Percentiles rank a stretch among this genome's conserved stretches.
These are phyloP conservation scores for Zymoseptoria passerinii DNA, from an alignment of 2,329 filamentous ascomycete genomes.

Conservation along the genomic window DNA sequence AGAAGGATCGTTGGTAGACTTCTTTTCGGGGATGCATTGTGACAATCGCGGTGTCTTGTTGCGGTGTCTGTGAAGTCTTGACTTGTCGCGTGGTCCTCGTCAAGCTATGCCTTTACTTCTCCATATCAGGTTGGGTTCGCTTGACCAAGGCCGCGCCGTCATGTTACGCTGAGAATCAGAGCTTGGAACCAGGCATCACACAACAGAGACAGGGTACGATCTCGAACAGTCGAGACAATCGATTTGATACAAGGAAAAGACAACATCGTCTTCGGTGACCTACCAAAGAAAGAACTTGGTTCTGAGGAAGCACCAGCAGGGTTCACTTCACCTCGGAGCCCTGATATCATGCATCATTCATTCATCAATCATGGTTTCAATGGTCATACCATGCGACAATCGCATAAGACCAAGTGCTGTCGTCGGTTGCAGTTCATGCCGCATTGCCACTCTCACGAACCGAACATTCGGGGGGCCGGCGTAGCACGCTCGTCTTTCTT, in stretches of 20 bases:
- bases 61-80: not conserved
- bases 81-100: not conserved
- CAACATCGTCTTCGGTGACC: not conserved
- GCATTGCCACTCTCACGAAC: constrained; percentile 5
- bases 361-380: not conserved
- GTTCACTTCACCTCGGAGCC: not conserved
- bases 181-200: not conserved
- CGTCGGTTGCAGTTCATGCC: not conserved
- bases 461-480: not conserved
- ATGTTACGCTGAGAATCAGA: not conserved
- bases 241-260: not conserved
- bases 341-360: not conserved
- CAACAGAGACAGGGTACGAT: not conserved
- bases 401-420: not conserved
- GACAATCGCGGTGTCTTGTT: not conserved
- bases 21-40: not conserved
- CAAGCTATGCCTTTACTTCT: not conserved
- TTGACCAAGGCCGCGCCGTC: not conserved
- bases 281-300: not conserved
- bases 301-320: not conserved
- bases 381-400: not conserved
- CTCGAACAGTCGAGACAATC: not conserved
- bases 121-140: not conserved
- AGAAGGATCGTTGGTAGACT: not conserved
- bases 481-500: constrained; percentile 7